Conservation (phyloP, 2,329 filamentous ascomycete genomes). For the Ascochyta fabae region DNA sequence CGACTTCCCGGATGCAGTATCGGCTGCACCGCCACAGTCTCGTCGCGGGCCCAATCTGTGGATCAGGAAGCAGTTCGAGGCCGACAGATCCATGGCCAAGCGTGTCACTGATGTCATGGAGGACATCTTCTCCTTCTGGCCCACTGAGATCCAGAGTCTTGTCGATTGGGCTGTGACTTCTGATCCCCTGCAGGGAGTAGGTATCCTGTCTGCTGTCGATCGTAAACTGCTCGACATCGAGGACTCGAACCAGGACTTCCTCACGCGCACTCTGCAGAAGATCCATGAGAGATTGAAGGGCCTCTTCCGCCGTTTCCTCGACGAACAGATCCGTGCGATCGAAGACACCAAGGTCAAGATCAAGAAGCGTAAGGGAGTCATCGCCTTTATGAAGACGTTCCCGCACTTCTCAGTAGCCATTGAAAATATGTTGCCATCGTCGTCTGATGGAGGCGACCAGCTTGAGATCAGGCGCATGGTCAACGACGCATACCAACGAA, state of each 20-base stretch:
- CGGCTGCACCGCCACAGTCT: conserved; percentile 67
- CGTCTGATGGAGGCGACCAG: conserved; percentile 59
- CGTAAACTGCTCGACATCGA: conserved; percentile 78
- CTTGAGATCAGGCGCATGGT: conserved; percentile 76
- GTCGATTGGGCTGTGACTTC: conserved; percentile 82
- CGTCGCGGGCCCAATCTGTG: conserved; percentile 76
- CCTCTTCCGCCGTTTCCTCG: conserved; percentile 86
- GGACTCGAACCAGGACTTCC: conserved; percentile 92
- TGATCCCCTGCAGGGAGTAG: conserved; percentile 90
- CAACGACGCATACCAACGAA: conserved; percentile 84
- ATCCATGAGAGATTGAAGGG: conserved; percentile 75
- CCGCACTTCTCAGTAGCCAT: conserved; percentile 82
- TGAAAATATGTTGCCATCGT: conserved; percentile 75
- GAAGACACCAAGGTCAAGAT: conserved; percentile 99
- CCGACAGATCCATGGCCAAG: conserved; percentile 84
- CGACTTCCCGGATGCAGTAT: conserved; percentile 84
- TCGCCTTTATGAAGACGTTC: conserved; percentile 93
- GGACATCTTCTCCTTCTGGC: conserved; percentile 82
- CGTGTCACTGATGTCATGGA: conserved; percentile 88
- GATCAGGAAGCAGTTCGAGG: conserved; percentile 80
- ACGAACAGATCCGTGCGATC: conserved; percentile 93
- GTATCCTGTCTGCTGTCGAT: conserved; percentile 81
- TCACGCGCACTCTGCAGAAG: conserved; percentile 79
- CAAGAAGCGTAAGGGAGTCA: conserved; percentile 97
- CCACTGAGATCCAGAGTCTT: conserved; percentile 76